A percentile compares a stretch with the other conserved stretches of the same genome.
Conservation (phyloP, 768 basidiomycete species). For the Mycena kentingensis region DNA sequence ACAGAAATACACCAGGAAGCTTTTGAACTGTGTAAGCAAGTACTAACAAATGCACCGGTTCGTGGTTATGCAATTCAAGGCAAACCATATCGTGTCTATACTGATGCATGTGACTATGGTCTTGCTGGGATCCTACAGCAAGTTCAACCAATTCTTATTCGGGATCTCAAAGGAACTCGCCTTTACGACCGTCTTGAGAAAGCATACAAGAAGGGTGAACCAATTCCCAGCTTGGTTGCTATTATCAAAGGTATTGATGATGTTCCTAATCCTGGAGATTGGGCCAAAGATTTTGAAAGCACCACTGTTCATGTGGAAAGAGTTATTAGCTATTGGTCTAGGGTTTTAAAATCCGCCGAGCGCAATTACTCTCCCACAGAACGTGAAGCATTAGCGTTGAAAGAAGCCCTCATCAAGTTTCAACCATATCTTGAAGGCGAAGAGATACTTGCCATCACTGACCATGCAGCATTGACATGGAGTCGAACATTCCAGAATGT, state of each 20-base stretch:
- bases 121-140: slow-evolving; percentile 34
- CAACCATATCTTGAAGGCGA: slow-evolving; percentile 40
- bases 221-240: slow-evolving; percentile 27
- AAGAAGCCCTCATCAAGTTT: slow-evolving; percentile 41
- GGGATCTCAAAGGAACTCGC: slow-evolving; percentile 31
- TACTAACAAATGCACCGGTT: slow-evolving; percentile 34
- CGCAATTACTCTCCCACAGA: slow-evolving; percentile 41
- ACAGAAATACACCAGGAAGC: slow-evolving; percentile 26
- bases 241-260: slow-evolving; percentile 25
- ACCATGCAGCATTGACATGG: slow-evolving; percentile 40
- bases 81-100: slow-evolving; percentile 37
- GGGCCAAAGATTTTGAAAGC: slow-evolving; percentile 31
- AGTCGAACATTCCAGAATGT: slow-evolving; percentile 39
- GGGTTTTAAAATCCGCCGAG: slow-evolving; percentile 35
- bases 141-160: slow-evolving; percentile 31
- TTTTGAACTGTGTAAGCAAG: slow-evolving; percentile 31
- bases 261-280: slow-evolving; percentile 18
- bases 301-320: slow-evolving; percentile 35
- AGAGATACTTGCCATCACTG: slow-evolving; percentile 30
- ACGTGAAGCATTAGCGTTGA: slow-evolving; percentile 39
- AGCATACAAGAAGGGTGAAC: slow-evolving; percentile 22
- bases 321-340: slow-evolving; percentile 34
- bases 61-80: slow-evolving; percentile 32
- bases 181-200: slow-evolving; percentile 27
- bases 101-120: slow-evolving; percentile 36